Conservation (phyloP, 768 basidiomycete genomes). For the Russula vinacea region DNA sequence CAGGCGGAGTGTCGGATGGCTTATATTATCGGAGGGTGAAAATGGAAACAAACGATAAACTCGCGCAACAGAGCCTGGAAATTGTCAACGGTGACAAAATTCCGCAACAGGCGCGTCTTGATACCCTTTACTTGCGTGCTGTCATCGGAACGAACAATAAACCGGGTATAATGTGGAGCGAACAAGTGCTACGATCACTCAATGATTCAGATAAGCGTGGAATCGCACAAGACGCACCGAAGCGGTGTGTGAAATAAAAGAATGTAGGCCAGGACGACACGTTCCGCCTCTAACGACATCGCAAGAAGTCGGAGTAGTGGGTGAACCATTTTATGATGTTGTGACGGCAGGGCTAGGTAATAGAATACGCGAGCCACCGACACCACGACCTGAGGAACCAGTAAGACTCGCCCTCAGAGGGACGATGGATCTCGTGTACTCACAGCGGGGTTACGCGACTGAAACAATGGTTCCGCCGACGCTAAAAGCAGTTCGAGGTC, state of each 20-base stretch:
- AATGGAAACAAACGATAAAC: constrained; percentile 61
- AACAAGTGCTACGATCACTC: constrained; percentile 54
- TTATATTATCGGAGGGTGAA: constrained; percentile 8
- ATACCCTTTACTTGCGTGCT: constrained; percentile 59
- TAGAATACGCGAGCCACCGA: constrained; percentile 72
- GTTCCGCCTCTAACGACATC: constrained; percentile 66
- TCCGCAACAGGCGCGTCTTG: constrained; percentile 74
- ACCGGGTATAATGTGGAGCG: constrained; percentile 55
- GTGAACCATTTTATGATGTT: constrained; percentile 54
- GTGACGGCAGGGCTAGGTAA: constrained; percentile 62
- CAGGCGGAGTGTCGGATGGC: background rate
- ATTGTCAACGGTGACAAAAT: constrained; percentile 62
- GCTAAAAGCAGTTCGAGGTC: constrained; percentile 75
- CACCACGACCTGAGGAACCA: constrained; percentile 62
- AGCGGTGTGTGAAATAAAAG: constrained; percentile 54
- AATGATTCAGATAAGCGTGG: background rate
- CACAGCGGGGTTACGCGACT: constrained; percentile 86
- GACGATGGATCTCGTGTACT: constrained; percentile 31
- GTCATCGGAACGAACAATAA: constrained; percentile 71
- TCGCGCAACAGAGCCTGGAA: constrained; percentile 73
- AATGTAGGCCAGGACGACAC: constrained; percentile 71
- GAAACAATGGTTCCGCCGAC: constrained; percentile 72
- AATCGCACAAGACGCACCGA: constrained; percentile 51
- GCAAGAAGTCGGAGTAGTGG: constrained; percentile 75
- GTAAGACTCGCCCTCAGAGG: background rate